Base-by-base conservation (phyloP, 257 asterid species). In the Fraxinus cuspidata region DNA sequence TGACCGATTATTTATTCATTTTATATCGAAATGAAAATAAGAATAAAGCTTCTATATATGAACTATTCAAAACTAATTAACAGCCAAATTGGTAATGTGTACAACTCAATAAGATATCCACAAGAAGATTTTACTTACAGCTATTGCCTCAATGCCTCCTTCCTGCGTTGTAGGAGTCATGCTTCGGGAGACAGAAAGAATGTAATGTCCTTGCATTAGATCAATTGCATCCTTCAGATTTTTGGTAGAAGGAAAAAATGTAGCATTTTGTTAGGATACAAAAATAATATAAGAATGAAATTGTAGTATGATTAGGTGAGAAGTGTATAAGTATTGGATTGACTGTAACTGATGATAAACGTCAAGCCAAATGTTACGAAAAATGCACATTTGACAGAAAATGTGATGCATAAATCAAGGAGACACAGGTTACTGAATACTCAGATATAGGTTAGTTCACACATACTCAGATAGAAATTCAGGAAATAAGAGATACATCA, bases 151-250 rank as follows among this genome's bases (percentile, higher is more conserved):
- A 47, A 89, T 75, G 74, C 96, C 90, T 73, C 80, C 87, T 74
- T 87, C 88, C 81, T 81, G 89, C 27, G 89, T 18, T 67, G 90
- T 72, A 72, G 92, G 88, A 66, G 89, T 85, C 83, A 85, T 83
- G 82, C 96, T 92, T 80, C 96, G 92, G 73, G 94, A 78, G 76
- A 91, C 92, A 81, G 97, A 88, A 74, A 88, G 86, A 83, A 84
- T 86, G 37, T 80, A 89, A 72, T 90, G 91, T 82, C 98, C 98
- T 84, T 92, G 97, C 76, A 90, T 70, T 66, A 94, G 79, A 86
- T 94, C 97, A 75, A 87, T 88, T 37, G 96, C 96, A 84, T 94
- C 97, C 98, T 94, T 86, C 83, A 85, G 37, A 70, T 75, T 81
- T 70, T n/a, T 70, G 35, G 71, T 75, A 68, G 42, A 73, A 75